phyloP scores from a whole-genome alignment of 345 rosid species.

The Brassica juncea region DNA sequence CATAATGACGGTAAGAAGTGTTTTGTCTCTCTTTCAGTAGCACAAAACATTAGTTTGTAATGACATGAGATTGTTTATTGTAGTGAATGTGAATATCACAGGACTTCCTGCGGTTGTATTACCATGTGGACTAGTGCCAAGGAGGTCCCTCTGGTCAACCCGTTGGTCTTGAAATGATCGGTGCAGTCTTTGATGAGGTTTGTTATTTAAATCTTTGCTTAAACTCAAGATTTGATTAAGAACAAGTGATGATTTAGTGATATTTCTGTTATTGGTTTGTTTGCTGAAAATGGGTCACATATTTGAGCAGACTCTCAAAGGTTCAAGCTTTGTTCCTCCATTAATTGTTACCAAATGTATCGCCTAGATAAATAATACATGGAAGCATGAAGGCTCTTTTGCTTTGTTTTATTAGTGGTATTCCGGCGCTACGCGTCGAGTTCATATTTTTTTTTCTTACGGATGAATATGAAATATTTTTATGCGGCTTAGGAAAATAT shows the following conservation, averaged over 20 bases:
- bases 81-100: slow-evolving; percentile 89
- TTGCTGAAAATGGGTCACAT: slow-evolving; percentile 73
- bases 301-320: slow-evolving; percentile 86
- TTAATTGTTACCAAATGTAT: slow-evolving; percentile 31
- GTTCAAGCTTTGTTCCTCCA: slow-evolving; percentile 71
- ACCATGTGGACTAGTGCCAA: slow-evolving; percentile 84
- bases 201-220: neutral
- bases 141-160: slow-evolving; percentile 73
- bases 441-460: too few relatives aligned
- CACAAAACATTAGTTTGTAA: neutral
- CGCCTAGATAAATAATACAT: neutral
- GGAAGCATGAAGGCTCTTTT: neutral
- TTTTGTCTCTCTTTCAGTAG: neutral
- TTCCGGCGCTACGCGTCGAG: too few relatives aligned
- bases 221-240: neutral
- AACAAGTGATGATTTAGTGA: neutral
- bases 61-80: slow-evolving; percentile 16
- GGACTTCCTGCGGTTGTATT: slow-evolving; percentile 87
- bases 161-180: slow-evolving; percentile 91
- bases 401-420: neutral
- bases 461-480: too few relatives aligned
- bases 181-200: slow-evolving; percentile 90
- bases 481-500: too few relatives aligned
- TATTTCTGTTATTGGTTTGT: slow-evolving; percentile 20
- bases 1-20: slow-evolving; percentile 69